Conservation (phyloP, 2,329 filamentous ascomycete genomes). For the Cordyceps javanica region DNA sequence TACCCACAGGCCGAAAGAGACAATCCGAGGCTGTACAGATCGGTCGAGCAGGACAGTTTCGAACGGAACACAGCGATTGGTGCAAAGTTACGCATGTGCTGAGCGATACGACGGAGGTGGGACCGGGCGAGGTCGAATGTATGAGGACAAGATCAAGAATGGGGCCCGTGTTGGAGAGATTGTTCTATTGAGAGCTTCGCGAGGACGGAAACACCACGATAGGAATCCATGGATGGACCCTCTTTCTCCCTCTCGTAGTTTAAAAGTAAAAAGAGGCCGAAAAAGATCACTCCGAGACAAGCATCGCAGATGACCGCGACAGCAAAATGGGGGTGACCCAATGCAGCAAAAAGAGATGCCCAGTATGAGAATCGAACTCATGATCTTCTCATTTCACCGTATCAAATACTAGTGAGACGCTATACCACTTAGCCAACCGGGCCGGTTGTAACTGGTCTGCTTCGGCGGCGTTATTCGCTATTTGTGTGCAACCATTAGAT, state of each 20-base stretch:
- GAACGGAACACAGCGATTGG: not conserved
- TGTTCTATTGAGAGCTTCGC: too few species aligned
- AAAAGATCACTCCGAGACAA: not conserved
- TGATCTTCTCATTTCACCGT: constrained; percentile 25
- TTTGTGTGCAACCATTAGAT: not conserved
- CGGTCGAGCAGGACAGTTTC: not conserved
- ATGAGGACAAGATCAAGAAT: too few species aligned
- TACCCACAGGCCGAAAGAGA: not conserved
- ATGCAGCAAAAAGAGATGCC: constrained; percentile 18
- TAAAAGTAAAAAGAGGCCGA: not conserved
- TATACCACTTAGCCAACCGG: constrained; percentile 30
- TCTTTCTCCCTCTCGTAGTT: too few species aligned
- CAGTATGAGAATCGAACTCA: constrained; percentile 29
- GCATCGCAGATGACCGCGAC: not conserved
- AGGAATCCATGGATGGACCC: too few species aligned
- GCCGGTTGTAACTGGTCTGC: constrained; percentile 12
- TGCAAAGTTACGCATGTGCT: not conserved
- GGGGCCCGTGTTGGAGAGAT: not conserved
- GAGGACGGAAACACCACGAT: too few species aligned
- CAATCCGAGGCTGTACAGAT: too few species aligned
- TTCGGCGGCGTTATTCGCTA: not conserved
- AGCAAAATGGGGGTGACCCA: too few species aligned
- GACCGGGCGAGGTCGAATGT: too few species aligned
- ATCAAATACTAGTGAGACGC: constrained; percentile 29
- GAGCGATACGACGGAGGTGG: not conserved